Evolutionary conservation across 2,329 filamentous ascomycete species (phyloP), one percentile per base, ranked within the genome.

Genomic region (Neonectria magnoliae): DNA sequence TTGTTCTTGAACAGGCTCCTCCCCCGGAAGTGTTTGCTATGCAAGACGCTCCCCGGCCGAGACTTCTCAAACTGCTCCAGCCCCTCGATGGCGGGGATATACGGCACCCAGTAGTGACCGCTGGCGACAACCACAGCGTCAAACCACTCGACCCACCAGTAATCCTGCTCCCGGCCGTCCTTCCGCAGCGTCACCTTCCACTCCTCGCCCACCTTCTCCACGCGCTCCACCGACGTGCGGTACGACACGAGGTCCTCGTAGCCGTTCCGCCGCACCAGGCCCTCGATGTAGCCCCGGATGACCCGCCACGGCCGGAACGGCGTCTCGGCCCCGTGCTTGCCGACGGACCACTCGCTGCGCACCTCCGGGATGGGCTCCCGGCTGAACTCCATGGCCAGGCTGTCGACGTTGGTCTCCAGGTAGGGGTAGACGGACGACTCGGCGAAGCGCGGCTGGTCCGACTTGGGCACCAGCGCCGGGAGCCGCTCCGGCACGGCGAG

Each of bases 101-200:
- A 89, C 0, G 87, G 88, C 2, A 89, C 86, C 20, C 80, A 83
- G 68, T 86, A 90, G 67, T 90, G 87, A 0, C 88, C 88, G 33
- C 81, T 87, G 2, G 87, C 88, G 2, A 90, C 83, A 0, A 90
- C 79, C 0, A 90, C 81, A 0, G 86, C 88, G 71, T 90, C 88
- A 60, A 90, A 90, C 42, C 78, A 78, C 73, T 91, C 88, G 1
- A 78, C 78, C 88, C 88, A 90, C 88, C 88, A 90, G 66, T 84
- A 83, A 68, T 90, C 85, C 44, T 76, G 76, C 20, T 75, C 62
- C 8, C 73, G 66, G 16, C 78, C 77, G 1, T 77, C 73, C 52
- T 77, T 75, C 1, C 75, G 71, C 33, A 90, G 73, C 1, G 82
- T 85, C 2, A 89, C 68, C 47, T 80, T 80, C 87, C 84, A 90